Evolutionary conservation across 2,329 filamentous ascomycete genomes (phyloP).

Genomic region (Fusarium sp.): DNA sequence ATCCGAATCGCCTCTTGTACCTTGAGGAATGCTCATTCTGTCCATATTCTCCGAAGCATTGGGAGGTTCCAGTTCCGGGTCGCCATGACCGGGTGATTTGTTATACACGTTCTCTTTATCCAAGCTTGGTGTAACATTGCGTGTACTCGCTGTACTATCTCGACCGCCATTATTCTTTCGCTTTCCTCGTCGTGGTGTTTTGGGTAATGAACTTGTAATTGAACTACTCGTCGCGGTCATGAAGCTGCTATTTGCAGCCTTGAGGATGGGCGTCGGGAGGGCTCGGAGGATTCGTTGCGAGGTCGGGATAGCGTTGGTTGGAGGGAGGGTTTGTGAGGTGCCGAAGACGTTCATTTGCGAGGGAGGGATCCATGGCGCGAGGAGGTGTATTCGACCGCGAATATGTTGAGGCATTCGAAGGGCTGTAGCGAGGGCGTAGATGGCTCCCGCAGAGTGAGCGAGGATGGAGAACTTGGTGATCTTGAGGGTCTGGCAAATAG

Average conservation of each 20-base stretch:
- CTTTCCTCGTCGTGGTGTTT: constrained; percentile 70
- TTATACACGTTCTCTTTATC: constrained; percentile 64
- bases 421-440: constrained; percentile 95
- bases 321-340: constrained; percentile 77
- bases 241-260: constrained; percentile 94
- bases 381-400: constrained; percentile 89
- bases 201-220: constrained; percentile 81
- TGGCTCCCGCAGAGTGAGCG: constrained; percentile 96
- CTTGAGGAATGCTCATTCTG: constrained; percentile 53
- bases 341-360: constrained; percentile 89
- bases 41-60: constrained; percentile 63
- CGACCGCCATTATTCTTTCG: constrained; percentile 63
- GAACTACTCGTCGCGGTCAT: constrained; percentile 92
- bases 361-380: constrained; percentile 97
- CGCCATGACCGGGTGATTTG: constrained; percentile 44
- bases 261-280: constrained; percentile 89
- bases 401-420: constrained; percentile 97
- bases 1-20: constrained; percentile 44
- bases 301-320: constrained; percentile 87
- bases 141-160: constrained; percentile 51
- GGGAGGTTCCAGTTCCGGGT: constrained; percentile 38
- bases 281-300: constrained; percentile 91
- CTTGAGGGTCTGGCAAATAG: constrained; percentile 90
- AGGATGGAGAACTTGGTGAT: constrained; percentile 97
- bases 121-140: constrained; percentile 52